Evolutionary conservation across 192 early-diverging fungal genomes (phyloP).

Genomic region (Bifiguratus adelaidae): DNA sequence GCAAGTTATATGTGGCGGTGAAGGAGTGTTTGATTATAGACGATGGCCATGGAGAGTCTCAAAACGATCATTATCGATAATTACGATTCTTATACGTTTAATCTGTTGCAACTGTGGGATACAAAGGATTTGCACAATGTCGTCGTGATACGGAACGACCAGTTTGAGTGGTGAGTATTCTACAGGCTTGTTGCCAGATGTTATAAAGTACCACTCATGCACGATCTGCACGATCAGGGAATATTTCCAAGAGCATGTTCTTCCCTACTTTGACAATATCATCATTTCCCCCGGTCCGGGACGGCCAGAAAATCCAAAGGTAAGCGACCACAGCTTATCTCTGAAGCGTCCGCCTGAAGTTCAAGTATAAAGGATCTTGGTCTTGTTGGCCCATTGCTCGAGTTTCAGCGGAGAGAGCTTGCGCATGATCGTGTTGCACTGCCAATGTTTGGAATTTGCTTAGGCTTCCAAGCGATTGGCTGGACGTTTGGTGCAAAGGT

Average conservation of each 20-base stretch:
- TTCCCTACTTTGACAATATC: constrained; percentile 79
- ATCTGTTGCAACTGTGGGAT: constrained; percentile 69
- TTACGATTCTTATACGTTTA: constrained; percentile 97
- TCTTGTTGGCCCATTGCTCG: not conserved
- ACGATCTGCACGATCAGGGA: not conserved
- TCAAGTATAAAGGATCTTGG: not conserved
- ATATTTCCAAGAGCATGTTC: constrained; percentile 41
- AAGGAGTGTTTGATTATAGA: too few relatives aligned
- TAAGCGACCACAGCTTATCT: too few relatives aligned
- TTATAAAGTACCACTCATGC: not conserved
- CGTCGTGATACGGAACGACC: constrained; percentile 87
- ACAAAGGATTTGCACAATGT: constrained; percentile 32
- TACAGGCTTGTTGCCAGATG: not conserved
- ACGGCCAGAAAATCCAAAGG: constrained; percentile 47
- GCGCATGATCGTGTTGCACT: too few relatives aligned
- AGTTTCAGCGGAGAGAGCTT: too few relatives aligned
- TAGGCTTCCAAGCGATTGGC: constrained; percentile 90
- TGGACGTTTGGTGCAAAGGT: constrained; percentile 51
- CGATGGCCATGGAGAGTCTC: constrained; percentile 9
- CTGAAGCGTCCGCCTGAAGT: too few relatives aligned
- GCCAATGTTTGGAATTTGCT: constrained; percentile 86
- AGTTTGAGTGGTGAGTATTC: constrained; percentile 63
- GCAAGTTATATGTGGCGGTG: too few relatives aligned
- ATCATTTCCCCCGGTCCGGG: constrained; percentile 95
- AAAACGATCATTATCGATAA: constrained; percentile 85